Percentiles rank a stretch among this genome's conserved stretches.
Conservation (phyloP, 2,329 filamentous ascomycete species). For the Epichloe sibirici region DNA sequence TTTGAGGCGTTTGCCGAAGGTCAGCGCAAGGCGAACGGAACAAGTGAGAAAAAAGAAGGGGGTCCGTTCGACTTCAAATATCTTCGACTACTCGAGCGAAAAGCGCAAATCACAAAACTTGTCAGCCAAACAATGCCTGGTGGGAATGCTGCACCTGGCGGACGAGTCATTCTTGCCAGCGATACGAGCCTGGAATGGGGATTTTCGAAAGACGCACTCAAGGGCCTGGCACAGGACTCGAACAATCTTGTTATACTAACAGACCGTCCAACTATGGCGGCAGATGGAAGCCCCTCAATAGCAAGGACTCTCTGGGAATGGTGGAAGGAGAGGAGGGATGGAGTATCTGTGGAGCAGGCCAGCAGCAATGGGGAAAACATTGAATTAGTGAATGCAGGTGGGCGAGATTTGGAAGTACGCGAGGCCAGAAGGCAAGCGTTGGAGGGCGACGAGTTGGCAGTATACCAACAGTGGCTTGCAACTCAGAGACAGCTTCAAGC, state of each 20-base stretch:
- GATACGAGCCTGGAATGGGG: constrained; percentile 90
- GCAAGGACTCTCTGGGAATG: constrained; percentile 69
- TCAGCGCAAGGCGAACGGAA: constrained; percentile 32
- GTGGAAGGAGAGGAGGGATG: constrained; percentile 59
- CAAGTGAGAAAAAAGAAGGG: constrained; percentile 39
- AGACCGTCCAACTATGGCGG: constrained; percentile 46
- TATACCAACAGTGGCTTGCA: constrained; percentile 88
- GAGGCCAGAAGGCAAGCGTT: constrained; percentile 53
- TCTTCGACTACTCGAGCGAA: constrained; percentile 70
- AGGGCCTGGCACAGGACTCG: constrained; percentile 59
- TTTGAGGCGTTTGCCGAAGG: constrained; percentile 61
- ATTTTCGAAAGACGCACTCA: constrained; percentile 73
- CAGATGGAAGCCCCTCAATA: constrained; percentile 39
- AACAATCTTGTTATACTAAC: constrained; percentile 82
- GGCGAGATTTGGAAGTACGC: constrained; percentile 46
- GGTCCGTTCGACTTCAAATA: constrained; percentile 87
- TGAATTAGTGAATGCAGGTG: constrained; percentile 55
- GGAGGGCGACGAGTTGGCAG: constrained; percentile 60
- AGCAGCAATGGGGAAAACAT: constrained; percentile 40
- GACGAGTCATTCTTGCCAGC: constrained; percentile 78
- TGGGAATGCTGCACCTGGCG: constrained; percentile 31
- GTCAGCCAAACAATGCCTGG: constrained; percentile 29
- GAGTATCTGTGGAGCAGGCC: constrained; percentile 45
- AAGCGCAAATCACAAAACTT: constrained; percentile 64
- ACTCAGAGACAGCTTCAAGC: constrained; percentile 80